A percentile compares a stretch with the other conserved stretches of the same genome.
phyloP scores from a whole-genome alignment of 2,329 filamentous ascomycete genomes.

The Grosmannia penicillata region DNA sequence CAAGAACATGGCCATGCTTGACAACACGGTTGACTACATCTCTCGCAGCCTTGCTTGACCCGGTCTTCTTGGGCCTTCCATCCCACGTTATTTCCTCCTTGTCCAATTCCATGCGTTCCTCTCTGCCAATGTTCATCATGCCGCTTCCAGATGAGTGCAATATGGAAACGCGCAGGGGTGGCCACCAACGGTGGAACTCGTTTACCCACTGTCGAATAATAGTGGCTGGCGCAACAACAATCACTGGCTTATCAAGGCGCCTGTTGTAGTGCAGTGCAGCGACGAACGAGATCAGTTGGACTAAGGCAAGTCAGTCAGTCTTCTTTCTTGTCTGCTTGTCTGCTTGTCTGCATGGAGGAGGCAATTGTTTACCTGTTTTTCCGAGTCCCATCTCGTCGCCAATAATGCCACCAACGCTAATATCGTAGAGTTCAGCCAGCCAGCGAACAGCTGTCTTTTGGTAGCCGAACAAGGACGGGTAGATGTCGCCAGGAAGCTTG shows the following conservation, averaged over 20 bases:
- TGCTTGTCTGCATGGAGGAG: neutral
- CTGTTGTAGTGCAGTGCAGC: slow-evolving; percentile 87
- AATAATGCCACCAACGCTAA: slow-evolving; percentile 84
- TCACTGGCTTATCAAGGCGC: slow-evolving; percentile 67
- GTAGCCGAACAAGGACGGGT: slow-evolving; percentile 84
- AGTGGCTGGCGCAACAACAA: slow-evolving; percentile 86
- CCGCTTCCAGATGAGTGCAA: slow-evolving; percentile 90
- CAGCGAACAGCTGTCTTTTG: slow-evolving; percentile 95
- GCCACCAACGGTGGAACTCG: slow-evolving; percentile 98
- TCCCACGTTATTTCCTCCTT: slow-evolving; percentile 40
- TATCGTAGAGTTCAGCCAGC: slow-evolving; percentile 82
- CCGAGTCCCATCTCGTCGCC: slow-evolving; percentile 99
- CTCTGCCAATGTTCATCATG: slow-evolving; percentile 68
- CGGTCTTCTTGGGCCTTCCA: slow-evolving; percentile 18
- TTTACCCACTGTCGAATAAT: slow-evolving; percentile 97
- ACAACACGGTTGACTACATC: slow-evolving; percentile 72
- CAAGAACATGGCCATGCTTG: slow-evolving; percentile 75
- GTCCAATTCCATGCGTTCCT: slow-evolving; percentile 40
- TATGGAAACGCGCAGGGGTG: slow-evolving; percentile 90
- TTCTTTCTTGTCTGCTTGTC: slow-evolving; percentile 19
- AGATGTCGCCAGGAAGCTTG: slow-evolving; percentile 81
- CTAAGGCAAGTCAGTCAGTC: slow-evolving; percentile 43
- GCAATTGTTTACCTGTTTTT: slow-evolving; percentile 47
- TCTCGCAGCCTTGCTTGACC: slow-evolving; percentile 54
- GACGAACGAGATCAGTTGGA: slow-evolving; percentile 59